Evolutionary conservation across 306 rosid genomes (phyloP).

Genomic region (Lathyrus oleraceus): DNA sequence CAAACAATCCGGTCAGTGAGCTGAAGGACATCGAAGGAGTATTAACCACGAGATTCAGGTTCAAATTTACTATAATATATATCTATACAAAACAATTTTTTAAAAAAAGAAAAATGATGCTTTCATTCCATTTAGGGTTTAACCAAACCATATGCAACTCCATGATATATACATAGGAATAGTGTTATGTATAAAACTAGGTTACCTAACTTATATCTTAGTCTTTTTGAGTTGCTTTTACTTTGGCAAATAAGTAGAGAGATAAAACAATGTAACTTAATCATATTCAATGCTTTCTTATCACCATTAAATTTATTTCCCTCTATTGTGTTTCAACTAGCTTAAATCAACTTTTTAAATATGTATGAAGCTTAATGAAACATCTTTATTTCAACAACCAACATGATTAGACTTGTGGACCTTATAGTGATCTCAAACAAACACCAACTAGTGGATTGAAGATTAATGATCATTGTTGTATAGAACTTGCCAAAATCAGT

Average conservation of each 20-base stretch:
- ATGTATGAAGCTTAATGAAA: conserved; percentile 50
- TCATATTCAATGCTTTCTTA: conserved; percentile 26
- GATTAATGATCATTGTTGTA: conserved; percentile 33
- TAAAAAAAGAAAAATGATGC: background rate
- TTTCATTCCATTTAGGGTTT: conserved; percentile 34
- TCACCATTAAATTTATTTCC: background rate
- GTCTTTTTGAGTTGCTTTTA: conserved; percentile 13
- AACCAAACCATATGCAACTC: conserved; percentile 8
- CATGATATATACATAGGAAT: background rate
- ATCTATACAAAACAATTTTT: background rate
- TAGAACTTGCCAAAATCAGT: conserved; percentile 29
- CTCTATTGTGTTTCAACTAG: conserved; percentile 36
- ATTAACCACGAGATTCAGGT: background rate
- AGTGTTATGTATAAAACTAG: background rate
- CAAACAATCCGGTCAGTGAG: background rate
- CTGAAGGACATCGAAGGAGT: background rate
- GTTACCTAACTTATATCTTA: background rate
- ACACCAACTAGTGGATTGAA: conserved; percentile 38
- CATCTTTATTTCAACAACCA: conserved; percentile 78
- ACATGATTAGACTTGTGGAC: conserved; percentile 89
- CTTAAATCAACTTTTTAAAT: conserved; percentile 50
- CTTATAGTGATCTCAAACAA: conserved; percentile 45
- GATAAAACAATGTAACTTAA: no score
- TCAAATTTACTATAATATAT: background rate
- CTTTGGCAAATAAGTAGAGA: background rate